Conservation (phyloP, 1,139 yeast genomes). For the Diutina neorugosa region DNA sequence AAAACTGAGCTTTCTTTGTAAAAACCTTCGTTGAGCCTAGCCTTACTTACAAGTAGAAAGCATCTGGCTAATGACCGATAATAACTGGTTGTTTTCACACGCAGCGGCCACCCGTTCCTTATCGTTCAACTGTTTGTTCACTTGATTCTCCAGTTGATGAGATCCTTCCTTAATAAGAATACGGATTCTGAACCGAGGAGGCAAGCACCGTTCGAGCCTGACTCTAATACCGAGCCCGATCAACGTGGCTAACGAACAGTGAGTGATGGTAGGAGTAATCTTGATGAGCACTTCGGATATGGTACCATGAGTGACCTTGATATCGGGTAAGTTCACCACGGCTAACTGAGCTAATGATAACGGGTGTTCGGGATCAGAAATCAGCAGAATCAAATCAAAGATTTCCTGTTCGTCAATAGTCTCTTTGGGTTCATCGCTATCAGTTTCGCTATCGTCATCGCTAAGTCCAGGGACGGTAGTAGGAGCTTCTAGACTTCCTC, state of each 20-base stretch:
- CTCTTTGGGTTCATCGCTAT: slow-evolving; percentile 37
- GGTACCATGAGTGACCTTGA: slow-evolving; percentile 42
- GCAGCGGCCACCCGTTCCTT: slow-evolving; percentile 98
- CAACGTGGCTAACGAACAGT: slow-evolving; percentile 89
- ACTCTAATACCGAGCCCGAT: slow-evolving; percentile 94
- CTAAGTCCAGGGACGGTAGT: neutral
- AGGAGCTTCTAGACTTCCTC: neutral
- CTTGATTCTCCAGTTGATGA: slow-evolving; percentile 92
- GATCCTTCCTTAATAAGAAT: slow-evolving; percentile 82
- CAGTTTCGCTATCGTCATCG: slow-evolving; percentile 2
- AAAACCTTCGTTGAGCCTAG: too few species aligned
- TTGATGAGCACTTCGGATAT: slow-evolving; percentile 69
- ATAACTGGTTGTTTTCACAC: slow-evolving; percentile 87
- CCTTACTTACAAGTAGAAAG: slow-evolving; percentile 57
- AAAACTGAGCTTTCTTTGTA: too few species aligned
- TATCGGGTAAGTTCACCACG: slow-evolving; percentile 80
- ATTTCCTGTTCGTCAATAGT: slow-evolving; percentile 58
- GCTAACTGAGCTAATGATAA: slow-evolving; percentile 88
- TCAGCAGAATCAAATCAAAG: slow-evolving; percentile 63
- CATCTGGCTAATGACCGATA: slow-evolving; percentile 87
- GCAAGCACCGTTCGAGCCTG: slow-evolving; percentile 77
- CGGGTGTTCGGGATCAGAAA: slow-evolving; percentile 98
- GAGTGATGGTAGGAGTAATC: slow-evolving; percentile 96
- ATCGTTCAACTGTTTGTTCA: slow-evolving; percentile 91
- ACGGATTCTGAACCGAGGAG: slow-evolving; percentile 70